Base-by-base conservation (phyloP, 2,329 filamentous ascomycete species). In the Talaromyces sp. region DNA sequence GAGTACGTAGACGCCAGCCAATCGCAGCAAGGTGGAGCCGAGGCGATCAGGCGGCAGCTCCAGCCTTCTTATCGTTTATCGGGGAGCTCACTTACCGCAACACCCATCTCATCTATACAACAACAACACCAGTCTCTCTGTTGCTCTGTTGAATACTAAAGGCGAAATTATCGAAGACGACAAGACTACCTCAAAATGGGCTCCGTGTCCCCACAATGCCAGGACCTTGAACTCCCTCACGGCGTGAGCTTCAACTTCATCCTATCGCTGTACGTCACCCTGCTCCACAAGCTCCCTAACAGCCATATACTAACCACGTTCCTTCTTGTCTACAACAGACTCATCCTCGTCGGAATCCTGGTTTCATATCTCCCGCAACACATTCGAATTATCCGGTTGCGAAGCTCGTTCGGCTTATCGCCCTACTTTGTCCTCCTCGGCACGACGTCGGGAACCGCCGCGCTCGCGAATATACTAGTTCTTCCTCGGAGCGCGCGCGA, bases 371-470 rank as follows among this genome's bases (percentile, higher is more conserved):
- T 98, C 2, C 95, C 95, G 0, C 95, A 99, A 76, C 94, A 98
- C 79, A 86, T 90, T 77, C 92, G 95, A 73, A 98, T 99, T 79
- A 91, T 97, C 70, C 83, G 86, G 47, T 88, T 93, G 64, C 87
- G 89, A 67, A 95, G 92, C 15, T 96, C 94, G 25, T 94, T 96
- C 77, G 95, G 95, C 68, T 93, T 99, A 68, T 97, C 93, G 34
- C 94, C 95, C 8, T 95, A 94, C 78, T 99, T 97, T 75, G 89
- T 99, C 69, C 86, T 98, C 1, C 87, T 99, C n/a, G 95, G 95
- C 67, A 92, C 91, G 29, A 94, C 94, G 1, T 96, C 92, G 7
- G 91, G 91, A 71, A 96, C 91, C 61, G 91, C 91, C 58, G 91
- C 91, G 29, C 92, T 99, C 72, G 92, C 91, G 69, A 98, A 98